Conservation (phyloP, 305 asterid species). For the Fraxinus sp. region DNA sequence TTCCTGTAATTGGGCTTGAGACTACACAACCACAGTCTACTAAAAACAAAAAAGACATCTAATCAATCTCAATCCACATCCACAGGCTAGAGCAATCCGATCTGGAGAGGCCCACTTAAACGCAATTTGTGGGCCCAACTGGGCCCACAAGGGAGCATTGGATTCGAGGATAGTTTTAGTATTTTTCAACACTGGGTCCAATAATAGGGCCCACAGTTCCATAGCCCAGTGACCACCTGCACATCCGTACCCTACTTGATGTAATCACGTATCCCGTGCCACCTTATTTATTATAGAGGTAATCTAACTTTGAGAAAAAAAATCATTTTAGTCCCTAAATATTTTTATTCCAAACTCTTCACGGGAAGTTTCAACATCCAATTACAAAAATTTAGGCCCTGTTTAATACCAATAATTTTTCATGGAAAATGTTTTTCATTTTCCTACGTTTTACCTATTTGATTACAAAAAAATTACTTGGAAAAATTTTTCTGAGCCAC, state of each 20-base stretch:
- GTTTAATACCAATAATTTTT: no score
- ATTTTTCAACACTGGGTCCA: constrained; percentile 5
- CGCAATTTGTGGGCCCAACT: constrained; percentile 27
- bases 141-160: constrained; percentile 18
- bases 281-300: constrained; percentile 6
- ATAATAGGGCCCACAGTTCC: constrained; percentile 14
- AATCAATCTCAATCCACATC: neutral
- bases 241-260: neutral
- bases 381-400: neutral
- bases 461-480: no score
- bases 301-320: neutral
- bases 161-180: constrained; percentile 17
- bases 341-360: neutral
- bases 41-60: constrained; percentile 22
- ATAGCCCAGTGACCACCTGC: constrained; percentile 19
- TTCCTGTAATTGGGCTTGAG: constrained; percentile 7
- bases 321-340: neutral
- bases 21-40: constrained; percentile 14
- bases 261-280: constrained; percentile 18
- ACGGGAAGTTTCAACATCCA: neutral
- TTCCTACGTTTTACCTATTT: no score
- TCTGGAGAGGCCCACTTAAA: constrained; percentile 24
- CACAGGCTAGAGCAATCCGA: neutral
- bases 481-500: no score
- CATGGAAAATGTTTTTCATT: no score